Evolutionary conservation across 75 land plant genomes (phyloP).

Genomic region (Selaginella moellendorffii): DNA sequence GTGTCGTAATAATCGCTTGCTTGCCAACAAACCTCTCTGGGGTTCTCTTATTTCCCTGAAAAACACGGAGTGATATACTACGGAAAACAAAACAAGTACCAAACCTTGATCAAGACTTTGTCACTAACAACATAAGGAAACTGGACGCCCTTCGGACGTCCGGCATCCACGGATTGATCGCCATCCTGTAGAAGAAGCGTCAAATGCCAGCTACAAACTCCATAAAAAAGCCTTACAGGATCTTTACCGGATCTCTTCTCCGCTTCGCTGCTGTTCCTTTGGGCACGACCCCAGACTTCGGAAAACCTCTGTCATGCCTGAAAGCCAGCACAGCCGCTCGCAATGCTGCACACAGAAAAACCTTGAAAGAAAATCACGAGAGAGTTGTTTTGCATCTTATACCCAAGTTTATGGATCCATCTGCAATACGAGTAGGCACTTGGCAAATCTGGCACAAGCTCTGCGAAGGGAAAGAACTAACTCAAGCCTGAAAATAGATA

Average conservation of each 20-base stretch:
- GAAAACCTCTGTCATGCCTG: slow-evolving; percentile 43
- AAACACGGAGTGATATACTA: neutral
- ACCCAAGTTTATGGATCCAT: neutral
- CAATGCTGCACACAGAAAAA: slow-evolving; percentile 34
- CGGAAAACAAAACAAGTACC: neutral
- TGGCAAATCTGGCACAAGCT: neutral
- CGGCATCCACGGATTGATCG: slow-evolving; percentile 24
- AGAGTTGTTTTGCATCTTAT: neutral
- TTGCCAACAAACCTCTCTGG: slow-evolving; percentile 87
- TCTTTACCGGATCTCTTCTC: slow-evolving; percentile 38
- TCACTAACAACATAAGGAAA: slow-evolving; percentile 88
- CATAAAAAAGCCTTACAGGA: neutral
- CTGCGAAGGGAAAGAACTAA: neutral
- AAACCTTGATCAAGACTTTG: slow-evolving; percentile 77
- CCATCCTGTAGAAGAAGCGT: slow-evolving; percentile 28
- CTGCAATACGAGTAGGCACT: neutral
- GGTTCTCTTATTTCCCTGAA: slow-evolving; percentile 86
- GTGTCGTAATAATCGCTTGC: slow-evolving; percentile 71
- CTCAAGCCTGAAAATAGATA: neutral
- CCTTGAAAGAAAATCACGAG: neutral
- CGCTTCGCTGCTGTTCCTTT: slow-evolving; percentile 48
- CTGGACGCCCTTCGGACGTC: slow-evolving; percentile 72
- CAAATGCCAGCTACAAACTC: slow-evolving; percentile 3
- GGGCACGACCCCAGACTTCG: too few relatives aligned
- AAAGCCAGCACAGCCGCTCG: slow-evolving; percentile 72